Conservation (phyloP, 495 filamentous ascomycete species). For the Stereocaulon alpinum region DNA sequence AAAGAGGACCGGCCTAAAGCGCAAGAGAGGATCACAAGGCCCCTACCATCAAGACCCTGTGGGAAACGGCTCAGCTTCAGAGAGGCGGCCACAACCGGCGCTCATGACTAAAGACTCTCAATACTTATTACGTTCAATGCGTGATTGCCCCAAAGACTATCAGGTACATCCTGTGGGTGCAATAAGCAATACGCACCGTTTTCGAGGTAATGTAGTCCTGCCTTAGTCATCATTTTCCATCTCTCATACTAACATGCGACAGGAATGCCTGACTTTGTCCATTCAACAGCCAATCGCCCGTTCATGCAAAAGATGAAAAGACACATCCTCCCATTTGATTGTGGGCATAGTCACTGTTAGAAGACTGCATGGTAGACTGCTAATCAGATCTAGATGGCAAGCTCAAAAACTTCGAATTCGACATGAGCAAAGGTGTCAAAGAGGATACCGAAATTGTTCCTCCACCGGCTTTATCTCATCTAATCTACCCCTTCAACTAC, state of each 20-base stretch:
- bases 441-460: conserved; percentile 62
- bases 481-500: conserved; percentile 57
- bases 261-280: conserved; percentile 68
- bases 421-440: conserved; percentile 49
- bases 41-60: conserved; percentile 40
- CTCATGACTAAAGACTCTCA: conserved; percentile 24
- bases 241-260: conserved; percentile 5
- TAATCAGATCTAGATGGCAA: conserved; percentile 41
- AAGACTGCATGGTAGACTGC: too few relatives aligned
- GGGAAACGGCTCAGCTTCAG: not conserved
- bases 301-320: conserved; percentile 60
- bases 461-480: conserved; percentile 62
- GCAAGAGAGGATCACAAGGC: conserved; percentile 60
- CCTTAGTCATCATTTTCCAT: not conserved
- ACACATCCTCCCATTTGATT: conserved; percentile 51
- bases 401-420: conserved; percentile 63
- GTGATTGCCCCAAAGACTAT: conserved; percentile 62
- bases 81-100: conserved; percentile 20
- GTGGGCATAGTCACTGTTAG: conserved; percentile 30
- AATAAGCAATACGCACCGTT: conserved; percentile 74
- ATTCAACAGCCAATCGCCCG: conserved; percentile 45
- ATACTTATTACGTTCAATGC: conserved; percentile 52
- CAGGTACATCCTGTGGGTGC: conserved; percentile 59
- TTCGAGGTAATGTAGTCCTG: conserved; percentile 46
- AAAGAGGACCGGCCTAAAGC: conserved; percentile 72